Percentiles rank a stretch among this genome's conserved stretches.
Evolutionary conservation across 495 filamentous ascomycete genomes (phyloP).

Genomic region (Annulohypoxylon moriforme): DNA sequence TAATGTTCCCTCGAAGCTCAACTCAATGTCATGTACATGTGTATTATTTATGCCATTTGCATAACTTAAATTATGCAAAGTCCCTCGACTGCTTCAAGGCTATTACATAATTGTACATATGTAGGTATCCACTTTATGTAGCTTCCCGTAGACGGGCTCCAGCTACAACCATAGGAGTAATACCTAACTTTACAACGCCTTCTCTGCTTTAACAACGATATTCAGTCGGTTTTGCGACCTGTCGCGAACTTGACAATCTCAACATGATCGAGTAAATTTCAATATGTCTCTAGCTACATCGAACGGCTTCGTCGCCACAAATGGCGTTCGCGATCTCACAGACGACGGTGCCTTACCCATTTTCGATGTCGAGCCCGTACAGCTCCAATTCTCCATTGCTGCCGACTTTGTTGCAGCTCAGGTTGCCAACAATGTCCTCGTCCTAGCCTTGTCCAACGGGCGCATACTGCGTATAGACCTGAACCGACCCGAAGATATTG

Average conservation of each 20-base stretch:
- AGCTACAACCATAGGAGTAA: background rate
- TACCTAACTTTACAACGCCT: constrained; percentile 9
- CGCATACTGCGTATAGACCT: constrained; percentile 94
- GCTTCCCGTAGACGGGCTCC: background rate
- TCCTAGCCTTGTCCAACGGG: constrained; percentile 87
- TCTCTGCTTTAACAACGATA: constrained; percentile 14
- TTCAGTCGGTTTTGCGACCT: constrained; percentile 31
- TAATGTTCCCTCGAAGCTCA: no score
- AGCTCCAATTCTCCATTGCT: constrained; percentile 89
- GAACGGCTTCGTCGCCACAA: constrained; percentile 63
- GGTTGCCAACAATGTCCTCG: constrained; percentile 95
- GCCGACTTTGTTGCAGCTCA: constrained; percentile 96
- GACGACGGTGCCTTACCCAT: constrained; percentile 75
- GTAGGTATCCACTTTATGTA: background rate
- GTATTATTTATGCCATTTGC: constrained; percentile 10
- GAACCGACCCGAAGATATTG: constrained; percentile 92
- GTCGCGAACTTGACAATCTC: constrained; percentile 17
- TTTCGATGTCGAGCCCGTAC: constrained; percentile 90
- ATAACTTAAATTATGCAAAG: background rate
- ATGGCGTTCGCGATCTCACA: constrained; percentile 65
- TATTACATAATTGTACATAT: constrained; percentile 1
- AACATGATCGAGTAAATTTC: constrained; percentile 43
- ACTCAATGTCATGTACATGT: background rate
- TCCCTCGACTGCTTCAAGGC: background rate
- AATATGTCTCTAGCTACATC: constrained; percentile 58